phyloP scores from a whole-genome alignment of 208 protist genomes.

The Wallacemonas sp. region DNA sequence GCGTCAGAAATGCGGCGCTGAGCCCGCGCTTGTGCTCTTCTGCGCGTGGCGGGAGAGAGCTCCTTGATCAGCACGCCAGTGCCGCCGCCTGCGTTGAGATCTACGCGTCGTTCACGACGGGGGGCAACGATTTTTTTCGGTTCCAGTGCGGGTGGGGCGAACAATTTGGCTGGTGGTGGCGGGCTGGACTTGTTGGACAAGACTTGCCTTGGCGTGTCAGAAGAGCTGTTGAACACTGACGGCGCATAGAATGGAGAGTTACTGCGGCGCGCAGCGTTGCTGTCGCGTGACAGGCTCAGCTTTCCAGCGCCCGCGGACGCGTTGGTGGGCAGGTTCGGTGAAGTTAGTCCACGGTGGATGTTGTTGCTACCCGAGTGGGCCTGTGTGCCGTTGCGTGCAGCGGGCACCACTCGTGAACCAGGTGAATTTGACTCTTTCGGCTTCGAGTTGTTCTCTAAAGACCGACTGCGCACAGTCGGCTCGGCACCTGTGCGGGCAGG shows the following conservation, averaged over 20 bases:
- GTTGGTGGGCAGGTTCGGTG: too few relatives aligned
- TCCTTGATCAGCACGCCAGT: not conserved
- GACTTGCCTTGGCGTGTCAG: not conserved
- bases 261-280: not conserved
- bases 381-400: not conserved
- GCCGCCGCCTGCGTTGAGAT: not conserved
- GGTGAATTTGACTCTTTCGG: not conserved
- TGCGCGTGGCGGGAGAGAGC: constrained; percentile 1
- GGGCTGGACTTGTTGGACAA: not conserved
- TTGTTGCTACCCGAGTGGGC: not conserved
- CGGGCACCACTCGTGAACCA: not conserved
- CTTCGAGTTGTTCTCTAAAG: not conserved
- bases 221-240: constrained; percentile 3
- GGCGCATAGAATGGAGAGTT: constrained; percentile 5
- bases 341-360: not conserved
- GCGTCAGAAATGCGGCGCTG: constrained; percentile 1
- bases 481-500: not conserved
- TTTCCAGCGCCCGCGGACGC: too few relatives aligned
- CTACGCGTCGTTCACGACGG: not conserved
- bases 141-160: not conserved
- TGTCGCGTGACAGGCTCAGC: not conserved
- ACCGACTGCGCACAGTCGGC: not conserved
- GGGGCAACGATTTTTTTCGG: constrained; percentile 5
- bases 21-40: not conserved
- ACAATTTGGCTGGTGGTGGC: not conserved